Conservation (phyloP, 176 grass and related monocot species). For the Calamus simplicifolius region DNA sequence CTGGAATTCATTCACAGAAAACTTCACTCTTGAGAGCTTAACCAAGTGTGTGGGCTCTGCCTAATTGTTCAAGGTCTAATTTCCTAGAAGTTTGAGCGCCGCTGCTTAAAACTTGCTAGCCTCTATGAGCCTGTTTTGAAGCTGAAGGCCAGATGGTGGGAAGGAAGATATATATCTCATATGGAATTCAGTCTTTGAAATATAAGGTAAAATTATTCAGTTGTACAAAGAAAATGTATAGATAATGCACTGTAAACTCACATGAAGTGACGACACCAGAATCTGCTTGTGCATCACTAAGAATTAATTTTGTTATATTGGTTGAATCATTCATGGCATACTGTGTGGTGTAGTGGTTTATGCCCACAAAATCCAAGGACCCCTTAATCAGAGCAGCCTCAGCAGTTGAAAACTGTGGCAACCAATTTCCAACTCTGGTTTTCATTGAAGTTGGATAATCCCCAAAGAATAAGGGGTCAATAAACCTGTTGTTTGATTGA, state of each 20-base stretch:
- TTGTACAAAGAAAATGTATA: too few species aligned
- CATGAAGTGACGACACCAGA: constrained; percentile 66
- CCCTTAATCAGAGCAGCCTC: constrained; percentile 76
- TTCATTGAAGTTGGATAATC: constrained; percentile 85
- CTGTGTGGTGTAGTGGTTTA: constrained; percentile 96
- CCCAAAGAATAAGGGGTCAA: constrained; percentile 89
- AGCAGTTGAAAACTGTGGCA: constrained; percentile 56
- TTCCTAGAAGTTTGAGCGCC: too few species aligned
- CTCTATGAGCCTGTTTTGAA: too few species aligned
- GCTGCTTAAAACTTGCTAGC: too few species aligned
- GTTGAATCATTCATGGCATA: constrained; percentile 55
- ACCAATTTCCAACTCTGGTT: constrained; percentile 43
- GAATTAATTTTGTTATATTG: constrained; percentile 32
- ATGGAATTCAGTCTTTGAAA: too few species aligned
- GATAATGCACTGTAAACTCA: constrained; percentile 18
- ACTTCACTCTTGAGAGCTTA: too few species aligned
- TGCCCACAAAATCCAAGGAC: constrained; percentile 82
- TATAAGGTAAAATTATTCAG: too few species aligned
- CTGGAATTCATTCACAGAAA: too few species aligned
- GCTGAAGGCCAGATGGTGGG: too few species aligned
- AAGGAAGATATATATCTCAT: too few species aligned
- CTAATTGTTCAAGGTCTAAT: too few species aligned
- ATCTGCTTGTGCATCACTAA: constrained; percentile 58
- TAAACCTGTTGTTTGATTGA: constrained; percentile 44
- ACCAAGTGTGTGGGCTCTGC: too few species aligned